Evolutionary conservation across 208 protist genomes (phyloP), one percentile per base, ranked within the genome.

Genomic region (Trypanosoma cruzi): DNA sequence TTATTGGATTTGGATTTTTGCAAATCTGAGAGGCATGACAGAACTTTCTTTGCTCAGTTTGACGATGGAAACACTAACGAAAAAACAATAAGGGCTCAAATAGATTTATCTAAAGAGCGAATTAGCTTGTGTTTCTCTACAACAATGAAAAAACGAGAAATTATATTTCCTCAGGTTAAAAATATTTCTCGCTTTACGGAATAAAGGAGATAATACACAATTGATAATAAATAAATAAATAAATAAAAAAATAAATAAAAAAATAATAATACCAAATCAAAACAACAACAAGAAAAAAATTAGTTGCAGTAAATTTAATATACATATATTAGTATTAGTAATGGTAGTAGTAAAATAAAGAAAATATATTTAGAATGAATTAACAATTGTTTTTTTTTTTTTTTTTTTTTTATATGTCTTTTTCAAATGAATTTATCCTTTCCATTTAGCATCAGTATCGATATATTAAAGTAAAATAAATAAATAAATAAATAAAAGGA

Each of bases 291-390:
- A n/a, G n/a, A n/a, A n/a, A n/a, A n/a, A n/a, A n/a, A n/a, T n/a
- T 54, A 26, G 6, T 54, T 54, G 49, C 14, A 54, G 20, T 62
- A 26, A 62, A 48, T 16, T 14, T 20, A 34, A 53, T 31, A 64
- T 22, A 24, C n/a, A 73, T 57, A 56, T 66, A 57, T 66, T 57
- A 64, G 24, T 14, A 63, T 49, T 40, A 63, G 34, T 42, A 29
- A 63, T 28, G 11, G 7, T 20, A 49, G 14, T 36, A 50, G n/a
- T n/a, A n/a, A n/a, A n/a, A n/a, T n/a, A n/a, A n/a, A n/a, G n/a
- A n/a, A n/a, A n/a, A n/a, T n/a, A n/a, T n/a, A n/a, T n/a, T n/a
- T n/a, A n/a, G n/a, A n/a, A n/a, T n/a, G n/a, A n/a, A n/a, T n/a
- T n/a, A n/a, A n/a, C n/a, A n/a, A n/a, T n/a, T n/a, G n/a, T n/a